Percentiles rank a stretch among this genome's conserved stretches.
phyloP scores from a whole-genome alignment of 371 early-diverging fungal genomes.

The Mortierella sp. region DNA sequence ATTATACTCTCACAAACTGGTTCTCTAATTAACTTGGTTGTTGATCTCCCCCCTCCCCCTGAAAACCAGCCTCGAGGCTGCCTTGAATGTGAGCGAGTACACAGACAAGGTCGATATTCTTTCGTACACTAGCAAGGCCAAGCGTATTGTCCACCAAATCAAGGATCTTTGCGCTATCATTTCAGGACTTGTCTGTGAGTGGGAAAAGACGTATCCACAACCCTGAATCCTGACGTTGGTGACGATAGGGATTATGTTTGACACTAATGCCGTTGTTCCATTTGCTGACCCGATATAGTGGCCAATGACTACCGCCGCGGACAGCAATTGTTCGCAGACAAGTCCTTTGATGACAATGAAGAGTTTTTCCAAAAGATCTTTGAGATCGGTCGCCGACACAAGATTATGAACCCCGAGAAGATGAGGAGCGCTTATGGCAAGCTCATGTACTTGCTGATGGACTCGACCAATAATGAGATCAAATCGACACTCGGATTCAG shows the following conservation, averaged over 20 bases:
- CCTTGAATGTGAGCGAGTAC: slow-evolving; percentile 85
- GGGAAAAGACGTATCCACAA: no score
- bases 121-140: slow-evolving; percentile 82
- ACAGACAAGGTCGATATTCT: slow-evolving; percentile 94
- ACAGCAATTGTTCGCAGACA: slow-evolving; percentile 87
- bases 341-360: slow-evolving; percentile 86
- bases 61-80: slow-evolving; percentile 80
- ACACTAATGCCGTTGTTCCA: slow-evolving; percentile 12
- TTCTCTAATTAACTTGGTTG: no score
- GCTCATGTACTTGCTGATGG: slow-evolving; percentile 91
- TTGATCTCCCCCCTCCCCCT: background rate
- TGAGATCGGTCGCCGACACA: slow-evolving; percentile 96
- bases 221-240: no score
- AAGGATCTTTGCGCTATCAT: slow-evolving; percentile 94
- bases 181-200: slow-evolving; percentile 80
- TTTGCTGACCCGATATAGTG: slow-evolving; percentile 24
- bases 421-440: slow-evolving; percentile 97
- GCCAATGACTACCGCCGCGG: slow-evolving; percentile 88
- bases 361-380: slow-evolving; percentile 92
- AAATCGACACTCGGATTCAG: slow-evolving; percentile 84
- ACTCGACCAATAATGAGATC: slow-evolving; percentile 89
- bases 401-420: slow-evolving; percentile 98
- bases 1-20: no score
- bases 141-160: slow-evolving; percentile 94
- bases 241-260: no score